Conservation (phyloP, 78 protist genomes). For the Guillardia theta region DNA sequence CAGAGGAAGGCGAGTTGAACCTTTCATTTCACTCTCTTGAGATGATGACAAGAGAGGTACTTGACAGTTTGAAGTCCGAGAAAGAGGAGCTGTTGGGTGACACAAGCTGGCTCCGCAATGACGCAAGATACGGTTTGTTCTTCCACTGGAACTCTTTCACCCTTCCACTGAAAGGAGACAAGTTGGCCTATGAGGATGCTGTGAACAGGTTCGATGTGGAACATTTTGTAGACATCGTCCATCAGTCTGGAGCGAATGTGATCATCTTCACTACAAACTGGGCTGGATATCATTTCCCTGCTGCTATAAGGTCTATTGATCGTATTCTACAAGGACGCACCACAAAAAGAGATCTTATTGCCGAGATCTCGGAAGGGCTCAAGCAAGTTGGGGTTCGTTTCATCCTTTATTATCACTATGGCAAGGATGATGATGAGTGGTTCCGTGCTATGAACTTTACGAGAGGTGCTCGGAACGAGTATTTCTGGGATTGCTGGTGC, state of each 20-base stretch:
- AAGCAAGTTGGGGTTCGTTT: neutral
- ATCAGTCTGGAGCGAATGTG: neutral
- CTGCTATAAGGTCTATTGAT: neutral
- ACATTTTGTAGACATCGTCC: neutral
- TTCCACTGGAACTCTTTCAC: neutral
- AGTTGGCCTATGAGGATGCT: neutral
- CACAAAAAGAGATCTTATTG: neutral
- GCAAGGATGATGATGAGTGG: neutral
- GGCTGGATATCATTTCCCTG: neutral
- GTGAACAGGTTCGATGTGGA: neutral
- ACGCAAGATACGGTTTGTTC: neutral
- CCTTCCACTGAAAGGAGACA: neutral
- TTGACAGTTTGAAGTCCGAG: no score
- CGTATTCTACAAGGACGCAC: neutral
- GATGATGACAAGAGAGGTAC: no score
- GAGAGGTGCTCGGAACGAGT: neutral
- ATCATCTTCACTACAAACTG: neutral
- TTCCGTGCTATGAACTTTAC: neutral
- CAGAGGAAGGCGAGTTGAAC: no score
- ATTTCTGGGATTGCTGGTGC: neutral
- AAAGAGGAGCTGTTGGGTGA: neutral
- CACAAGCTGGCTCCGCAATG: neutral
- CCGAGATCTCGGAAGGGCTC: neutral
- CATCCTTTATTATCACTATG: neutral
- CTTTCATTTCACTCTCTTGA: no score